These are phyloP conservation scores for Gnomoniopsis smithogilvyi DNA, from an alignment of 2,329 filamentous ascomycete species.

Conservation along the genomic window DNA sequence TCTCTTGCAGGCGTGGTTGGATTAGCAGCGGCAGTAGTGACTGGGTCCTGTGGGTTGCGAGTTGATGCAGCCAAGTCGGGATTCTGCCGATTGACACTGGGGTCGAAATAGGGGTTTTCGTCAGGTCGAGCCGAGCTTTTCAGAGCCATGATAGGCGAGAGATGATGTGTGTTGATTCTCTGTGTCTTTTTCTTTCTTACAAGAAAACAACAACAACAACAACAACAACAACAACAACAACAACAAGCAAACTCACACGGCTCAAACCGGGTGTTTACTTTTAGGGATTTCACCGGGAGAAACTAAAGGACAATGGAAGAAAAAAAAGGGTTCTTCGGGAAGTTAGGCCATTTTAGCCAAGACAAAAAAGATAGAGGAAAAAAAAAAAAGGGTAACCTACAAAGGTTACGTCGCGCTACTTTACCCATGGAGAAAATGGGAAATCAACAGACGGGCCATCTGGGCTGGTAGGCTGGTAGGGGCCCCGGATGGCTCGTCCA, in stretches of 20 bases:
- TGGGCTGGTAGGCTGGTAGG: neutral
- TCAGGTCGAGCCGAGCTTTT: neutral
- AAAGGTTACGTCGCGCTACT: neutral
- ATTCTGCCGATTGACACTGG: neutral
- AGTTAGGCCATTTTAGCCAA: neutral
- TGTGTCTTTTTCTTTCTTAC: neutral
- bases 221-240: neutral
- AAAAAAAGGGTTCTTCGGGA: neutral
- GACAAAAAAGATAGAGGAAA: neutral
- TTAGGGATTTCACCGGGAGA: neutral
- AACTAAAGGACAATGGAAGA: neutral
- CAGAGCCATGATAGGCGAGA: neutral
- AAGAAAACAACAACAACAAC: neutral
- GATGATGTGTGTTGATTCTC: too few species aligned
- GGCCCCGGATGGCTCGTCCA: neutral
- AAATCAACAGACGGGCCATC: neutral
- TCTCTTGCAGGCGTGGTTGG: slow-evolving; percentile 9
- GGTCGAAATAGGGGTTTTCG: slow-evolving; percentile 14
- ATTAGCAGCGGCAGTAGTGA: neutral
- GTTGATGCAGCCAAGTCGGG: slow-evolving; percentile 2
- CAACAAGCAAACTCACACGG: neutral
- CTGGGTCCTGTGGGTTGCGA: neutral
- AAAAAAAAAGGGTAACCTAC: neutral
- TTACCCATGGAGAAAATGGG: neutral
- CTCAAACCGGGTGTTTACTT: neutral